Evolutionary conservation across 176 grass and related monocot species (phyloP), one percentile per base, ranked within the genome.

Genomic region (Chloris gayana): DNA sequence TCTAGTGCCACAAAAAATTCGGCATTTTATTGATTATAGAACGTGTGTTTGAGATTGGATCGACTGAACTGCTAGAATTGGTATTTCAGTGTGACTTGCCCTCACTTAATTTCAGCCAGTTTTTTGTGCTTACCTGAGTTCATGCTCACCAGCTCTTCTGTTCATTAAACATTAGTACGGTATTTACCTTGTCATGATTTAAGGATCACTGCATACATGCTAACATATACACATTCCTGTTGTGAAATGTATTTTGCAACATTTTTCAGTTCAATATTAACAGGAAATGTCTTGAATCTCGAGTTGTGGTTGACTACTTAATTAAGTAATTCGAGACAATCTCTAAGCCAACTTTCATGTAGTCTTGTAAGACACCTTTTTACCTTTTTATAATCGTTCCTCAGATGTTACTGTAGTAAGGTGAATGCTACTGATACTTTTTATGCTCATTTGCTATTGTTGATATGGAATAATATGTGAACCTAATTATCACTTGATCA

Each of bases 361-460:
- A 74, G 47, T 72, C 46, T 82, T 70, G 13, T 69, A 7, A 18
- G 53, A 58, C 47, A 22, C 41, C 72, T 17, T 73, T 44, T 24
- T 82, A 27, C 31, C 2, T 64, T 17, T 82, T 19, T 65, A 42
- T 68, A 17, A 33, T 38, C 18, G 25, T 27, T 42, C 14, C 3
- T 7, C 14, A 35, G 41, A 77, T 79, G 18, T 24, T 72, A 18
- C 54, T 4, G 12, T 71, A 27, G 75, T 46, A 53, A 63, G 78
- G 42, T 54, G 41, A 72, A 56, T 64, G 38, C 62, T 69, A 37
- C 1, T 1, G 2, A 10, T 53, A 73, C 45, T 79, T 74, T 62
- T 34, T 84, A n/a, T 69, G 17, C 70, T 76, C 63, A 46, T 76
- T 76, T 76, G 19, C 14, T 34, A 34, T 81, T 76, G 13, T 69